These are phyloP conservation scores for Ogataea allantospora DNA, from an alignment of 805 yeast species.

Conservation along the genomic window DNA sequence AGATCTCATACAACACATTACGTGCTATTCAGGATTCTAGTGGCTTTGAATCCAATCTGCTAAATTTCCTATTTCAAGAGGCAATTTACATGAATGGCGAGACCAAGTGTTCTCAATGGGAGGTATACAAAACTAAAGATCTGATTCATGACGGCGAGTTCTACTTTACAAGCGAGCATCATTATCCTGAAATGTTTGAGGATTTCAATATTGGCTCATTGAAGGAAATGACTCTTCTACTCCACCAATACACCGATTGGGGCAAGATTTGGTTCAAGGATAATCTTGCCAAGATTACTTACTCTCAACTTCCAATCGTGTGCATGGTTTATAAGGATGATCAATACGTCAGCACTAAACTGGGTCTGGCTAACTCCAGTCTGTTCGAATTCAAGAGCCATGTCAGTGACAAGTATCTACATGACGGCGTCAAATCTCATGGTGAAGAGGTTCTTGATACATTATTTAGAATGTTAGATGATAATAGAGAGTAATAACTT, in stretches of 20 bases:
- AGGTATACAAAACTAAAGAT: conserved; percentile 43
- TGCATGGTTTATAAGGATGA: conserved; percentile 50
- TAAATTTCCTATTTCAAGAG: conserved; percentile 58
- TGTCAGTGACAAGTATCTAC: conserved; percentile 50
- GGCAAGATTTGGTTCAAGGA: conserved; percentile 22
- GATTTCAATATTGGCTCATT: conserved; percentile 43
- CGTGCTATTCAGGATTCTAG: conserved; percentile 32
- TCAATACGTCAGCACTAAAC: conserved; percentile 50
- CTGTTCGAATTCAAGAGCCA: conserved; percentile 36
- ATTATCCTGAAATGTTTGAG: conserved; percentile 48
- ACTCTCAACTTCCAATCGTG: conserved; percentile 38
- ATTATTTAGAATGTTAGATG: conserved; percentile 33
- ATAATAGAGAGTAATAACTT: background rate
- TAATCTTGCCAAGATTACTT: conserved; percentile 21
- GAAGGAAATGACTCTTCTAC: conserved; percentile 37
- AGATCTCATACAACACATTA: conserved; percentile 40
- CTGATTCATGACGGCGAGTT: conserved; percentile 7
- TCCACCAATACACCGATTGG: conserved; percentile 36
- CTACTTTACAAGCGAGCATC: conserved; percentile 49
- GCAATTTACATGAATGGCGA: conserved; percentile 53
- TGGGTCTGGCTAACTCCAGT: conserved; percentile 26
- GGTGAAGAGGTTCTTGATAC: conserved; percentile 39
- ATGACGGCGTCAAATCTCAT: conserved; percentile 46
- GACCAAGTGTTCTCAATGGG: conserved; percentile 42
- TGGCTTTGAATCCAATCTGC: conserved; percentile 51